Conservation (phyloP, 148 eudicot species). For the Fagopyrum esculentum region DNA sequence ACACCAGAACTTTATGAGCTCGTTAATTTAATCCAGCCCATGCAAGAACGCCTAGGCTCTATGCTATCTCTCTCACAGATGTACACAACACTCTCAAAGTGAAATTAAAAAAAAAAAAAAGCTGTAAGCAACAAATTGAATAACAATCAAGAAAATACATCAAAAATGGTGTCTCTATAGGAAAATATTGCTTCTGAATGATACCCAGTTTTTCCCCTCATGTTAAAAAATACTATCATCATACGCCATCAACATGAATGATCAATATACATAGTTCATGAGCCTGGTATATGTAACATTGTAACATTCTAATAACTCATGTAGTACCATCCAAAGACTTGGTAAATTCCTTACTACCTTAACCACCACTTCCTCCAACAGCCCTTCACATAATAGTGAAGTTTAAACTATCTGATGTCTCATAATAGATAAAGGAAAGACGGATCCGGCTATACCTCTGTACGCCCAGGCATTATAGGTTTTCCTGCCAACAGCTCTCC, state of each 20-base stretch:
- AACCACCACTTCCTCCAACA: not conserved
- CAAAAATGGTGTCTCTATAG: too few species aligned
- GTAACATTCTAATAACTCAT: too few species aligned
- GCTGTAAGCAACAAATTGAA: too few species aligned
- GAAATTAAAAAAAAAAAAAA: too few species aligned
- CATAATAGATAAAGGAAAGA: not conserved
- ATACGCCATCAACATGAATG: not conserved
- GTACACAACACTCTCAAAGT: too few species aligned
- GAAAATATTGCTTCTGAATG: not conserved
- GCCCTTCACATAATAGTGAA: not conserved
- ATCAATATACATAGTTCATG: too few species aligned
- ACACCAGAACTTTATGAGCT: not conserved
- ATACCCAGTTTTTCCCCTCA: not conserved
- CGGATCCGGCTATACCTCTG: constrained; percentile 46
- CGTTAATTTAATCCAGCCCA: not conserved
- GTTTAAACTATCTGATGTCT: not conserved
- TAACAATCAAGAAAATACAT: too few species aligned
- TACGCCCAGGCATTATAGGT: constrained; percentile 89
- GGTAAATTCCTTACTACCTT: not conserved
- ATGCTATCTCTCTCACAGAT: too few species aligned
- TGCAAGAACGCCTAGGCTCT: too few species aligned
- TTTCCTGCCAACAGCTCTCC: constrained; percentile 77
- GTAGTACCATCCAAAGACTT: not conserved
- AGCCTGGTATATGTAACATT: too few species aligned
- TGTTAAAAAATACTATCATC: not conserved